Base-by-base conservation (phyloP, 805 yeast species). In the Candida qinlingensis region DNA sequence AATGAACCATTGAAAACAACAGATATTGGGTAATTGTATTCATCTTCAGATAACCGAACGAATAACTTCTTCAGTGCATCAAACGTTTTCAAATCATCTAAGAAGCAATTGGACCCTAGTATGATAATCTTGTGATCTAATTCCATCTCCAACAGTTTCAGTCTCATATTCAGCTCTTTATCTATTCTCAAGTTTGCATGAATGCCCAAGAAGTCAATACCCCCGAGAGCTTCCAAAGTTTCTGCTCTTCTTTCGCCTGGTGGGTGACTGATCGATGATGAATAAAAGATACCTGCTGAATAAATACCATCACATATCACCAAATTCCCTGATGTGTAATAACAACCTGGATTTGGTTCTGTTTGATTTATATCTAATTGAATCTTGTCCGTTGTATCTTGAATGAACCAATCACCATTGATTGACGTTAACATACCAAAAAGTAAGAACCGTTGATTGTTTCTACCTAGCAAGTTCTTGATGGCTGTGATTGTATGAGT, bases 1-100 rank as follows among this genome's bases (percentile, higher is more conserved):
- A 94, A 94, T 4, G 96, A 85, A 0, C 99, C 99, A 26, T 80
- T 76, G 54, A 94, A 71, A 0, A 94, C 74, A n/a, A 94, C 69
- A 1, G 87, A 81, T 19, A 83, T 64, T 1, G 96, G 95, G 13
- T 69, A 61, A 19, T 55, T 58, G n/a, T 58, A 56, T n/a, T 70
- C 73, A 2, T 79, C 80, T 9, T 68, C 70, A 33, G 81, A 81
- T 4, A 92, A 52, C 44, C 68, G 72, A 0, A 59, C 56, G 41
- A 94, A 79, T 12, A 88, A 66, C 61, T 83, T 86, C 37, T 76
- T 74, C 39, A 94, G 64, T 1, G 85, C 90, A 39, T 80, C 84
- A 41, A 89, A 55, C 0, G 80, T 73, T 44, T 72, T 69, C 26
- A 72, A 51, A 49, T 84, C 76, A 62, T 89, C 90, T 25, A 94